These are phyloP conservation scores for Halophytophthora polymorphica DNA, from an alignment of 352 stramenopile genomes.

Conservation along the genomic window DNA sequence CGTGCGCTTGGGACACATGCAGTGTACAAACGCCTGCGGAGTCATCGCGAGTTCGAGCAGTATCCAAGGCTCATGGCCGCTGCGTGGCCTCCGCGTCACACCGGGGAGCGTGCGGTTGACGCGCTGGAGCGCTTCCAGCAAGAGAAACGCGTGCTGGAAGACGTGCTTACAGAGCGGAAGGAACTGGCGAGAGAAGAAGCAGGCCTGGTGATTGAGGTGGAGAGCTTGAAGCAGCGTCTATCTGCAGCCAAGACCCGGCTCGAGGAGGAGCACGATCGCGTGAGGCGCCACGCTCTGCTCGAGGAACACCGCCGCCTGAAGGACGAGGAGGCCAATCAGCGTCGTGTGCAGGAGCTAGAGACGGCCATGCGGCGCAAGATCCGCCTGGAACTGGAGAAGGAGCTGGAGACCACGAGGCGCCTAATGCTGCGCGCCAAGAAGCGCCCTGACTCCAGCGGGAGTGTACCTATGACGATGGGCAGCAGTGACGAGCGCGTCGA, in stretches of 20 bases:
- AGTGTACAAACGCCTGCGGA: constrained; percentile 29
- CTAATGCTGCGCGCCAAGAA: constrained; percentile 34
- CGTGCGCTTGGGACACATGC: constrained; percentile 23
- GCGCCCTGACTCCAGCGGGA: constrained; percentile 4
- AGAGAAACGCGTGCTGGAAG: constrained; percentile 19
- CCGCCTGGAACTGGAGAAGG: constrained; percentile 61
- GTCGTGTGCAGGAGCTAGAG: constrained; percentile 41
- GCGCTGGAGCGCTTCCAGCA: constrained; percentile 16
- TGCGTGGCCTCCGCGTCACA: constrained; percentile 5
- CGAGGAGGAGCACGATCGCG: constrained; percentile 39
- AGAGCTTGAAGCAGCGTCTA: constrained; percentile 24
- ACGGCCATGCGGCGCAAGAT: constrained; percentile 44
- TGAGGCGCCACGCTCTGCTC: constrained; percentile 44
- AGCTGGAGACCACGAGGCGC: constrained; percentile 47
- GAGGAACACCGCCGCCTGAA: constrained; percentile 43
- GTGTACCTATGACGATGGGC: constrained; percentile 18
- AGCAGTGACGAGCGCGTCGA: constrained; percentile 18
- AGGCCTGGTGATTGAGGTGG: constrained; percentile 22
- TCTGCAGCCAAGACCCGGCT: constrained; percentile 20
- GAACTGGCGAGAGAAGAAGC: constrained; percentile 29
- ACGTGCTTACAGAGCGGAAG: constrained; percentile 16
- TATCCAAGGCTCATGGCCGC: constrained; percentile 25
- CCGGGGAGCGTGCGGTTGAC: constrained; percentile 8
- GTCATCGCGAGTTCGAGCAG: constrained; percentile 21
- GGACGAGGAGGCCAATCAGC: constrained; percentile 38